phyloP scores from a whole-genome alignment of 1,284 basidiomycete species.

The Puccinia coronata region DNA sequence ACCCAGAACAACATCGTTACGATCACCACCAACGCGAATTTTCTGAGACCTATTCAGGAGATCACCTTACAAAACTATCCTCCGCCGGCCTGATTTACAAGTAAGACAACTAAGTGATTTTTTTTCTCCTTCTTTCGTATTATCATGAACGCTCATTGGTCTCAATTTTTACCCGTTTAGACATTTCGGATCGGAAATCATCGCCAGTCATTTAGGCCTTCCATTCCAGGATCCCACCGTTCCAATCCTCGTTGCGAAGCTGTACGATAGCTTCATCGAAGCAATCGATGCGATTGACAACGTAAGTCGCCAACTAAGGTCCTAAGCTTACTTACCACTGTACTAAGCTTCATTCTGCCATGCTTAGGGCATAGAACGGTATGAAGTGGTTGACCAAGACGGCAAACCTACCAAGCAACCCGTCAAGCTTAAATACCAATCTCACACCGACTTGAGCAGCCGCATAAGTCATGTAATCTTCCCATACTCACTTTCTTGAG shows the following conservation, averaged over 20 bases:
- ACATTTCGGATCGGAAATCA: conserved; percentile 88
- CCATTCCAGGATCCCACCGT: conserved; percentile 67
- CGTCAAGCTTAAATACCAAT: conserved; percentile 65
- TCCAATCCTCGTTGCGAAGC: conserved; percentile 76
- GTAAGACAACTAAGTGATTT: conserved; percentile 64
- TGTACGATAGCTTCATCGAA: conserved; percentile 78
- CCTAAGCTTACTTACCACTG: neutral
- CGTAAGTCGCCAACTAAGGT: conserved; percentile 59
- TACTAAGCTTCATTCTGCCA: neutral
- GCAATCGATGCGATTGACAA: conserved; percentile 95
- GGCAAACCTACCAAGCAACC: conserved; percentile 63
- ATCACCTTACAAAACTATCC: conserved; percentile 78
- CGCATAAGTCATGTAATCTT: conserved; percentile 67
- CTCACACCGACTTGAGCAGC: conserved; percentile 75
- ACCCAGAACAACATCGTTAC: conserved; percentile 74
- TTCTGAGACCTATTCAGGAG: conserved; percentile 80
- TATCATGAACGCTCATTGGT: neutral
- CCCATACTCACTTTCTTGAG: neutral
- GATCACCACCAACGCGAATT: conserved; percentile 98
- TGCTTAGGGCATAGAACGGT: conserved; percentile 69
- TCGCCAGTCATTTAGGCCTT: conserved; percentile 68
- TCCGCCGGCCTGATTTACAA: conserved; percentile 95
- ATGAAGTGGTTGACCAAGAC: conserved; percentile 57
- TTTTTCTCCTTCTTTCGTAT: neutral
- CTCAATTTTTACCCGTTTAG: conserved; percentile 62